phyloP scores from a whole-genome alignment of 306 rosid genomes.

The Cicer judaicum region DNA sequence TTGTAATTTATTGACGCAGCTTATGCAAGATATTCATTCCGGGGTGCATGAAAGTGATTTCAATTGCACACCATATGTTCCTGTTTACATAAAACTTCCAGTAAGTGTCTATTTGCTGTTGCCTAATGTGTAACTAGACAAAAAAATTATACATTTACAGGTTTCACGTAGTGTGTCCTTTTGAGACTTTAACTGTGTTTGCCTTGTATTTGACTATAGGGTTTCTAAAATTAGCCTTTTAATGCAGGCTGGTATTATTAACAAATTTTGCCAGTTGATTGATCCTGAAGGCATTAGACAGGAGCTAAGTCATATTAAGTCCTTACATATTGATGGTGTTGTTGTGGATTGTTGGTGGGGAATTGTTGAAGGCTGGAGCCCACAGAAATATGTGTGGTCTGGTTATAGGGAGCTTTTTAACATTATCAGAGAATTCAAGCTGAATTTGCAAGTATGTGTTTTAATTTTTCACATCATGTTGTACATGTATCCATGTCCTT shows the following conservation, averaged over 20 bases:
- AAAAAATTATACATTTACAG: slow-evolving; percentile 11
- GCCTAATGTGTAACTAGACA: slow-evolving; percentile 31
- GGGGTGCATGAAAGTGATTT: slow-evolving; percentile 70
- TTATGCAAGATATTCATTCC: slow-evolving; percentile 74
- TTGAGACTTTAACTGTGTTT: slow-evolving; percentile 34
- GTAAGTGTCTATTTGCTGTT: slow-evolving; percentile 58
- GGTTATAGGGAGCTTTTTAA: slow-evolving; percentile 89
- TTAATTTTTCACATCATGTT: slow-evolving; percentile 33
- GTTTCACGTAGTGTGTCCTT: slow-evolving; percentile 38
- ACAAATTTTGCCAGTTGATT: slow-evolving; percentile 86
- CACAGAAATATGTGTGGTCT: slow-evolving; percentile 91
- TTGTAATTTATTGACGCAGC: slow-evolving; percentile 63
- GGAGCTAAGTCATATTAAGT: slow-evolving; percentile 76
- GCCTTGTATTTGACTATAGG: slow-evolving; percentile 19
- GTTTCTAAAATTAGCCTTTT: slow-evolving; percentile 45
- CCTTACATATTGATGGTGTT: slow-evolving; percentile 83
- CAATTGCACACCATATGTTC: slow-evolving; percentile 75
- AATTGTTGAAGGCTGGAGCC: slow-evolving; percentile 85
- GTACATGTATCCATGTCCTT: slow-evolving; percentile 25
- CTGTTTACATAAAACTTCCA: slow-evolving; percentile 73
- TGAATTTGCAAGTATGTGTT: slow-evolving; percentile 79
- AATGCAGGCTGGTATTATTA: slow-evolving; percentile 75
- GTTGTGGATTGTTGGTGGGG: slow-evolving; percentile 99
- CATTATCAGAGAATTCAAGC: slow-evolving; percentile 75
- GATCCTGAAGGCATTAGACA: slow-evolving; percentile 81